Percentiles rank a stretch among this genome's conserved stretches.
phyloP scores from a whole-genome alignment of 202 grass and related monocot species.

The Miscanthus sacchariflorus region DNA sequence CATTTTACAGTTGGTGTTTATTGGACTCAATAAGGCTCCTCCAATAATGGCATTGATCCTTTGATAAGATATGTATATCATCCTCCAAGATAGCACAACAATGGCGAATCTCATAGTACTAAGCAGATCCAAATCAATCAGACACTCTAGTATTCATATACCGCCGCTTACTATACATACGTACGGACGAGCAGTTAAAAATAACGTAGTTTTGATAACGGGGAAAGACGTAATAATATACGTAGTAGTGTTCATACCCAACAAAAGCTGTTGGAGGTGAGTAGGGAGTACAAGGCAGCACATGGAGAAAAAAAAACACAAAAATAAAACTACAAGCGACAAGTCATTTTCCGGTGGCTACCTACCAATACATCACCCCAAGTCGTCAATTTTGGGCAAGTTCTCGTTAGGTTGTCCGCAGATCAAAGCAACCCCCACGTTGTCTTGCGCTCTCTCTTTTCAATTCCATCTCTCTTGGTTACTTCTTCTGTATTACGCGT shows the following conservation, averaged over 20 bases:
- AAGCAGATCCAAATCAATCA: constrained; percentile 12
- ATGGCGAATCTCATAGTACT: neutral
- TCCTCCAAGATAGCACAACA: neutral
- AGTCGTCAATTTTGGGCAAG: constrained; percentile 47
- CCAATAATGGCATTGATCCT: constrained; percentile 19
- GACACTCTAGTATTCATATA: neutral
- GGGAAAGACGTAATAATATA: neutral
- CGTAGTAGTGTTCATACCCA: neutral
- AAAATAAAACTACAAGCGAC: constrained; percentile 17
- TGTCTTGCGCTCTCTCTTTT: neutral
- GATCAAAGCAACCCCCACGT: constrained; percentile 34
- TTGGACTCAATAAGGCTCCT: neutral
- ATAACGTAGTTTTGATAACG: neutral
- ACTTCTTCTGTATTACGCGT: neutral
- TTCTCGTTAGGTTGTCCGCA: constrained; percentile 44
- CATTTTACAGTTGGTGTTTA: neutral
- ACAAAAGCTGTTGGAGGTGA: constrained; percentile 23
- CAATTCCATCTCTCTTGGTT: neutral
- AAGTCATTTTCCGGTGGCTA: constrained; percentile 48
- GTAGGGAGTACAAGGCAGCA: neutral
- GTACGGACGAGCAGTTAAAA: neutral
- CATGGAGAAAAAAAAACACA: neutral
- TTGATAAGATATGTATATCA: neutral
- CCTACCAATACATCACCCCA: constrained; percentile 46
- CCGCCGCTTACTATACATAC: neutral